Base-by-base conservation (phyloP, 352 stramenopile genomes). In the Aphanomyces astaci region DNA sequence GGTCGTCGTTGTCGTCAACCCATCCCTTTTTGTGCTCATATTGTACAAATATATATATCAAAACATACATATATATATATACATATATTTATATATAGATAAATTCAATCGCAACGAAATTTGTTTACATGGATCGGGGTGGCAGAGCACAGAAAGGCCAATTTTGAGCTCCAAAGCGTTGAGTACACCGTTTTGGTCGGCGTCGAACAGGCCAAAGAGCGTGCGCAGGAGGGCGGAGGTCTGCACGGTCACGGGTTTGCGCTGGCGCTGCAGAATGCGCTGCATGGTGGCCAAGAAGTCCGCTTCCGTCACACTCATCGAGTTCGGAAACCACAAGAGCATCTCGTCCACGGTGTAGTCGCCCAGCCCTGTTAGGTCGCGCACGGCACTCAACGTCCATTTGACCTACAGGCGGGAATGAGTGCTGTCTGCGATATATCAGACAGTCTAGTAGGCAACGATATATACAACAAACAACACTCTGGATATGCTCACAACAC, bases 381-480 rank as follows among this genome's bases (percentile, higher is more conserved):
- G 40, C 19, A 68, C 43, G 7, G 62, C 46, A 64, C 88, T 83
- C 56, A 95, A 75, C 0, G 78, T 88, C 0, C 83, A 81, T 54
- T 93, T 84, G n/a, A 68, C 51, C 62, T 68, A 59, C 22, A n/a
- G n/a, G n/a, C n/a, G n/a, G n/a, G n/a, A n/a, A n/a, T n/a, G n/a
- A n/a, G n/a, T n/a, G n/a, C n/a, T n/a, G n/a, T n/a, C n/a, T n/a
- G n/a, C n/a, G n/a, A n/a, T n/a, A n/a, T n/a, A n/a, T n/a, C n/a
- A n/a, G n/a, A n/a, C n/a, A n/a, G n/a, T n/a, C n/a, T n/a, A n/a
- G n/a, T n/a, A n/a, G n/a, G n/a, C n/a, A n/a, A n/a, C n/a, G n/a
- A n/a, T n/a, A n/a, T n/a, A n/a, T n/a, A n/a, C n/a, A n/a, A n/a
- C n/a, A n/a, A n/a, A n/a, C n/a, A n/a, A n/a, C n/a, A n/a, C n/a